Evolutionary conservation across 345 rosid species (phyloP), one percentile per base, ranked within the genome.

Genomic region (Bruguiera parviflora): DNA sequence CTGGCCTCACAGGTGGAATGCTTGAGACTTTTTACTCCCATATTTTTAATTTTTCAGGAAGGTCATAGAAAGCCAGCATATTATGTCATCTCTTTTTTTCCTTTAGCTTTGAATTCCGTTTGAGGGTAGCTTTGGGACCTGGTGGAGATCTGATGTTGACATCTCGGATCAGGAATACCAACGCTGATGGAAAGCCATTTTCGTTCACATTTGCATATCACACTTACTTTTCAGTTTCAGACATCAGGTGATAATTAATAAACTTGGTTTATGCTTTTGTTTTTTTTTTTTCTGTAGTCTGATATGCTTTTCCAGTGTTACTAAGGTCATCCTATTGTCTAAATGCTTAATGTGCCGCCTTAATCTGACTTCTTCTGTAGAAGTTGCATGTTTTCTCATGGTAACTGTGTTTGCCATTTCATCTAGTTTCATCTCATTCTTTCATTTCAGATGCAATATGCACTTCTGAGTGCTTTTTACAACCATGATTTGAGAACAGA

Each of bases 121-220:
- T 94, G 84, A 89, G 98, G 82, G 83, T 94, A 60, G 88, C 92
- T 77, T 76, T 91, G 86, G 88, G 89, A 46, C 65, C 82, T 37
- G 88, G 87, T 58, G 98, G 98, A 81, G 90, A 89, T 79, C 80
- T 94, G 80, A 81, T 79, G 75, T 68, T 94, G 84, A 91, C 89
- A 60, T 91, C 97, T 74, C 96, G 98, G 25, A 74, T 94, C 66
- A 86, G 98, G 72, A 90, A 92, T 77, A 89, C 87, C 56, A 88
- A 77, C 70, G 58, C 88, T 76, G 96, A 94, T 82, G 92, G 92
- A 67, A 94, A 88, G 80, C 91, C 89, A 9, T 91, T 94, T 76
- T 57, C 97, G 1, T 94, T 91, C 84, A 89, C 98, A 47, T 94
- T 91, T 80, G 96, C 98, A 22, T 94, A 94, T 79, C 97, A 94